Conservation (phyloP, 2,329 filamentous ascomycete genomes). For the Graphiopsis chlorocephala region DNA sequence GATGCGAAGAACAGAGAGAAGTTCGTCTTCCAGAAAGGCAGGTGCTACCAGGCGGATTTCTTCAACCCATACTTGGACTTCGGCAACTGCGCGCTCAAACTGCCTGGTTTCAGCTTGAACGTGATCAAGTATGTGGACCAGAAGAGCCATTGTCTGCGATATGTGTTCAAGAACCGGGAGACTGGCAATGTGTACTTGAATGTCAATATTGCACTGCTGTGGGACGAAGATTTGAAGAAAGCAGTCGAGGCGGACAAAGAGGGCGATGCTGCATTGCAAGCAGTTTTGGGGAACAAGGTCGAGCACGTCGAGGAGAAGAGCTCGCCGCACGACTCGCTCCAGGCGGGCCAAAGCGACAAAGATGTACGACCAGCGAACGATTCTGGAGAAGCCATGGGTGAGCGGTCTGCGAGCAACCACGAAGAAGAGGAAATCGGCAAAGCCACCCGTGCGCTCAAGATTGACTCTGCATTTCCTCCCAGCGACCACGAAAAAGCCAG, state of each 20-base stretch:
- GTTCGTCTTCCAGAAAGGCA: slow-evolving; percentile 44
- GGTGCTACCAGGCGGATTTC: slow-evolving; percentile 47
- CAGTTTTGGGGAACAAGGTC: neutral
- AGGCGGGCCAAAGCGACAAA: neutral
- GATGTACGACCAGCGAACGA: neutral
- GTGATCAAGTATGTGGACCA: slow-evolving; percentile 48
- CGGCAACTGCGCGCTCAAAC: slow-evolving; percentile 43
- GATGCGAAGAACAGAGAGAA: slow-evolving; percentile 33
- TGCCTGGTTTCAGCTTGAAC: slow-evolving; percentile 46
- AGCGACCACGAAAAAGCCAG: neutral
- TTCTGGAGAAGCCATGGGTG: neutral
- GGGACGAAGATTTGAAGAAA: slow-evolving; percentile 41
- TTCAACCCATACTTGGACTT: slow-evolving; percentile 51
- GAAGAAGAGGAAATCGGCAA: neutral
- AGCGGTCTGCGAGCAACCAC: neutral
- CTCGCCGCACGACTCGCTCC: neutral
- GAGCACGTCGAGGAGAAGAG: neutral
- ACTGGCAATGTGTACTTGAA: slow-evolving; percentile 44
- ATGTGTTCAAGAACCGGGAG: slow-evolving; percentile 44
- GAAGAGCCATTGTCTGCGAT: slow-evolving; percentile 47
- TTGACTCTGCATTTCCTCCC: neutral
- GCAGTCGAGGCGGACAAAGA: slow-evolving; percentile 32
- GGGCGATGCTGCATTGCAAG: slow-evolving; percentile 11
- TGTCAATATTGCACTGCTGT: slow-evolving; percentile 47
- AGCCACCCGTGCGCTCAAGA: neutral